These are phyloP conservation scores for Liquidambar formosana DNA, from an alignment of 164 flowering plant species.

Conservation along the genomic window DNA sequence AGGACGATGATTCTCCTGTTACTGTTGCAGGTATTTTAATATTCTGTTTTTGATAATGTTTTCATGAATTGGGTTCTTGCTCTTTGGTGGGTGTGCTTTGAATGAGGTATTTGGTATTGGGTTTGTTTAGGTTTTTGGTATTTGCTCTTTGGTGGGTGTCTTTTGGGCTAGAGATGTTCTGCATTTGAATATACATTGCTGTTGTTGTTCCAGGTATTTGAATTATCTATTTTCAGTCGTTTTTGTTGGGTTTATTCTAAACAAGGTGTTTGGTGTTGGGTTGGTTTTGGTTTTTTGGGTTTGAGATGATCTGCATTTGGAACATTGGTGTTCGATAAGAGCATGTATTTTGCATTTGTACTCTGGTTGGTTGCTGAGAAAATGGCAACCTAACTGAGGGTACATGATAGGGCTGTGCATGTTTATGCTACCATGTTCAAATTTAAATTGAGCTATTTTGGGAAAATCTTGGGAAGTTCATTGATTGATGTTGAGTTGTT, in stretches of 20 bases:
- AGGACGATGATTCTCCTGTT: conserved; percentile 41
- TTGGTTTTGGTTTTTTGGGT: neutral
- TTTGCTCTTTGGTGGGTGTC: too few relatives aligned
- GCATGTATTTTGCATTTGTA: neutral
- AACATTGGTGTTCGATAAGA: neutral
- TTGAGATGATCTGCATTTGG: neutral
- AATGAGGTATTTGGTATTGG: neutral
- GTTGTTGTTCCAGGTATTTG: neutral
- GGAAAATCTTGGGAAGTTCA: neutral
- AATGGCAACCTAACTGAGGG: too few relatives aligned
- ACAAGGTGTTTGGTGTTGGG: neutral
- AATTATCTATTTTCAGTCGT: neutral
- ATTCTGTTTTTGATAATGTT: neutral
- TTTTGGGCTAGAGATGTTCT: too few relatives aligned
- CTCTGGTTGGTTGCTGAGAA: neutral
- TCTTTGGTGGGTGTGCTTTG: neutral
- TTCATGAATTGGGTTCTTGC: neutral
- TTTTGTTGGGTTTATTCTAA: neutral
- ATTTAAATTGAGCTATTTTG: neutral
- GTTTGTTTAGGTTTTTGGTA: neutral
- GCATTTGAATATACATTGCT: neutral
- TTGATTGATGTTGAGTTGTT: neutral
- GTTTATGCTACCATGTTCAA: too few relatives aligned
- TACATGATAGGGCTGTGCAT: too few relatives aligned
- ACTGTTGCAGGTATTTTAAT: conserved; percentile 40